These are phyloP conservation scores for Puccinia horiana DNA, from an alignment of 1,284 basidiomycete genomes.

Conservation along the genomic window DNA sequence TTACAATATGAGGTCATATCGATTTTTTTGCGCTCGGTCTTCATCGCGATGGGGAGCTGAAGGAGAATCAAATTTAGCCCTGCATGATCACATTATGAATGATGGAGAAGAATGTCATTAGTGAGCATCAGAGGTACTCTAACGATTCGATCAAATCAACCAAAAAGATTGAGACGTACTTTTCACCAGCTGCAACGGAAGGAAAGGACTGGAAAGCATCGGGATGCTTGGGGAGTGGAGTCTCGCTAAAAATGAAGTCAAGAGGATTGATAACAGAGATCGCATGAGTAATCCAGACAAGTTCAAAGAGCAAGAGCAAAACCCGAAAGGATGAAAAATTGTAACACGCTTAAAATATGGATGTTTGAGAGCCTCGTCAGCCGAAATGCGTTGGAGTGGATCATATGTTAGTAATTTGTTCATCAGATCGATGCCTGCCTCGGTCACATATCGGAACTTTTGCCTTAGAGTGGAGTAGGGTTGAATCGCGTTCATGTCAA, in stretches of 20 bases:
- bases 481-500: slow-evolving; percentile 64
- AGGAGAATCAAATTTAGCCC: slow-evolving; percentile 48
- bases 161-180: slow-evolving; percentile 62
- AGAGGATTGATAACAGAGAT: slow-evolving; percentile 11
- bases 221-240: slow-evolving; percentile 93
- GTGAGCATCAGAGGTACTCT: background rate
- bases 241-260: slow-evolving; percentile 67
- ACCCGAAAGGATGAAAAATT: slow-evolving; percentile 18
- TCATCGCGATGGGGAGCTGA: slow-evolving; percentile 39
- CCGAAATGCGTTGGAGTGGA: slow-evolving; percentile 77
- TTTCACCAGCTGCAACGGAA: slow-evolving; percentile 92
- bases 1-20: slow-evolving; percentile 36
- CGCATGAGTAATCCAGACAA: slow-evolving; percentile 30
- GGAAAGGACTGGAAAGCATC: slow-evolving; percentile 96
- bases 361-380: slow-evolving; percentile 84
- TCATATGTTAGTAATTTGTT: slow-evolving; percentile 83
- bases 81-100: background rate
- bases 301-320: background rate
- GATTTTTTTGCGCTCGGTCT: slow-evolving; percentile 27
- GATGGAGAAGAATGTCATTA: background rate
- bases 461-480: slow-evolving; percentile 62
- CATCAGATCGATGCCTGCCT: slow-evolving; percentile 82
- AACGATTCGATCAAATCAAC: background rate
- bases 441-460: slow-evolving; percentile 74
- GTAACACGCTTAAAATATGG: slow-evolving; percentile 79